A percentile compares a stretch with the other conserved stretches of the same genome.
phyloP scores from a whole-genome alignment of 306 rosid species.

The Castanea crenata region DNA sequence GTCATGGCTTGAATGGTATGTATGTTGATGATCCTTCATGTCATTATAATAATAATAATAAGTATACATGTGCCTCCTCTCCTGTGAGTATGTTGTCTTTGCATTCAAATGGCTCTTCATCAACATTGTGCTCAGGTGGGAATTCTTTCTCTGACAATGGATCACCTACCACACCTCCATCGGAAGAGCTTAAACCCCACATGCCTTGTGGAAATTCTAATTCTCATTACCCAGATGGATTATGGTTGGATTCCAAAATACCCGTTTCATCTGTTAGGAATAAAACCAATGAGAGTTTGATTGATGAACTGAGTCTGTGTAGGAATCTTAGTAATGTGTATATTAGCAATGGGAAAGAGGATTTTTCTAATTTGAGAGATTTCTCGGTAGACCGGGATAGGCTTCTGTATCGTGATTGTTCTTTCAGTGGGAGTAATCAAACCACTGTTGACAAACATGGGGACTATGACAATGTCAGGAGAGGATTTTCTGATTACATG shows the following conservation, averaged over 20 bases:
- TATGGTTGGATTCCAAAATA: slow-evolving; percentile 24
- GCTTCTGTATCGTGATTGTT: slow-evolving; percentile 5
- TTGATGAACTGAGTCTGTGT: slow-evolving; percentile 42
- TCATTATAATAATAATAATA: slow-evolving; percentile 15
- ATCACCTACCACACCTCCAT: slow-evolving; percentile 47
- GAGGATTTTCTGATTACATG: slow-evolving; percentile 20
- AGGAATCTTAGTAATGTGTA: slow-evolving; percentile 35
- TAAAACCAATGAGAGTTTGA: slow-evolving; percentile 30
- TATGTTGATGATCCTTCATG: slow-evolving; percentile 32
- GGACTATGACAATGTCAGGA: slow-evolving; percentile 12
- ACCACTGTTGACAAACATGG: slow-evolving; percentile 9
- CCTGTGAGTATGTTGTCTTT: slow-evolving; percentile 51
- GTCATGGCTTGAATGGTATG: slow-evolving; percentile 29
- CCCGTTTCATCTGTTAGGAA: slow-evolving; percentile 26
- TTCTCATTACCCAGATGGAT: slow-evolving; percentile 6
- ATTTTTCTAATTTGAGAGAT: slow-evolving; percentile 21
- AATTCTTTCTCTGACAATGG: slow-evolving; percentile 48
- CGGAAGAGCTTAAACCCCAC: slow-evolving; percentile 44
- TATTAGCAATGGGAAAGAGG: slow-evolving; percentile 25
- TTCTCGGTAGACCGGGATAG: slow-evolving; percentile 13
- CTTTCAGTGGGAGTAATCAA: slow-evolving; percentile 26
- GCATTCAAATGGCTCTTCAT: slow-evolving; percentile 51
- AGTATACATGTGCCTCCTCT: slow-evolving; percentile 36
- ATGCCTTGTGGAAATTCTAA: slow-evolving; percentile 17
- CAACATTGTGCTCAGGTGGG: slow-evolving; percentile 48